These are phyloP conservation scores for Dictyostelium capitatum DNA, from an alignment of 78 protist genomes.

Conservation along the genomic window DNA sequence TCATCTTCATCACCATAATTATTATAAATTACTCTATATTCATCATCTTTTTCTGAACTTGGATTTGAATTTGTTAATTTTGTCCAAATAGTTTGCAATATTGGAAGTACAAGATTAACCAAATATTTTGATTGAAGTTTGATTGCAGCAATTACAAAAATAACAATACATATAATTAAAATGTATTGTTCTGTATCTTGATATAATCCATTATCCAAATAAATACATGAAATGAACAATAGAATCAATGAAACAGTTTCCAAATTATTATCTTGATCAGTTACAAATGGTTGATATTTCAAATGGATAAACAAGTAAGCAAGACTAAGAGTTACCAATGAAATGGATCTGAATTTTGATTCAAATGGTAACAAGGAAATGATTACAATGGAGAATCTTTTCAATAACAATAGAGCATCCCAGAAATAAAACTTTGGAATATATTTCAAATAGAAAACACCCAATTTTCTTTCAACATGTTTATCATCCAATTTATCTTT, in stretches of 20 bases:
- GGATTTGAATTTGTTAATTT: background rate
- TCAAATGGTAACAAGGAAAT: constrained; percentile 11
- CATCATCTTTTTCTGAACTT: background rate
- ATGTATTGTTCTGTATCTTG: constrained; percentile 52
- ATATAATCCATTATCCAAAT: constrained; percentile 51
- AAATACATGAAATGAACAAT: constrained; percentile 51
- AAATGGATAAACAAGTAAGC: constrained; percentile 33
- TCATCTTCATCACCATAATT: constrained; percentile 15
- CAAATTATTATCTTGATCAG: constrained; percentile 29
- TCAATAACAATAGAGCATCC: constrained; percentile 45
- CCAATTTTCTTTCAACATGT: constrained; percentile 28
- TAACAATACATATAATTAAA: constrained; percentile 10
- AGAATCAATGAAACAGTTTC: constrained; percentile 53
- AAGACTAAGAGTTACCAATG: constrained; percentile 10
- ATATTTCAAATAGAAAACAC: constrained; percentile 67
- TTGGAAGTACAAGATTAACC: background rate
- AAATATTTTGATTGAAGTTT: constrained; percentile 30
- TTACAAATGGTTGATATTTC: constrained; percentile 52
- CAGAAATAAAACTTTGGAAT: constrained; percentile 45
- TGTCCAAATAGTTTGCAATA: background rate
- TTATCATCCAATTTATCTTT: constrained; percentile 30
- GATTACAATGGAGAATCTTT: constrained; percentile 43
- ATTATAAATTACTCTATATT: background rate
- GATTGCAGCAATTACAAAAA: constrained; percentile 15
- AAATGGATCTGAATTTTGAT: constrained; percentile 19